Base-by-base conservation (phyloP, 2,329 filamentous ascomycete species). In the Scedosporium minutisporum region DNA sequence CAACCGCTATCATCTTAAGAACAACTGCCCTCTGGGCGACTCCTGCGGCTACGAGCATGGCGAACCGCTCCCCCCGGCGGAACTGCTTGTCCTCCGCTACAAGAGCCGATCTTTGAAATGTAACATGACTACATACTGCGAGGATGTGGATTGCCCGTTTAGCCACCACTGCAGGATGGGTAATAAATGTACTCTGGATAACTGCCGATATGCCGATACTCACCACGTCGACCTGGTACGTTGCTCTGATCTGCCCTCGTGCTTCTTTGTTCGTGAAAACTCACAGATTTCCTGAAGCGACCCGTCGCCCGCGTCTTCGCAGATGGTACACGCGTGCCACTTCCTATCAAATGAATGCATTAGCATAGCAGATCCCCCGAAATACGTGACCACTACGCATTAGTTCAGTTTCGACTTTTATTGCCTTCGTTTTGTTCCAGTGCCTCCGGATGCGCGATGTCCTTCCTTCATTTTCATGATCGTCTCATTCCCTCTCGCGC, bases 111-210 rank as follows among this genome's bases (percentile, higher is more conserved):
- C 65, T 12, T 64, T 67, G 16, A 61, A 58, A 16, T 70, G 68
- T 62, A 58, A 46, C 18, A 51, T 64, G 3, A 58, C 59, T 14
- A 63, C 60, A 2, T 61, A 62, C n/a, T 70, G 68, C 61, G 51
- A 60, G 25, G 64, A 69, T 16, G 29, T 63, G 4, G 57, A 63
- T 25, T 70, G 68, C 57, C 61, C 61, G 7, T 61, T 63, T 16
- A 65, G 67, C 5, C 68, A 70, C 42, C 66, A 67, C 60, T 69
- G 68, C 61, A 63, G 63, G 21, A 66, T 62, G 62, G 65, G 67
- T 3, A 63, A 63, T n/a, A 63, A 63, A 10, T 70, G 68, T 63
- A 64, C 59, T 12, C 51, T 60, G 10, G 14, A 29, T 5, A 58
- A 48, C 7, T 70, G 68, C 60, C 66, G 65, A 25, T 70, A 68